These are phyloP conservation scores for Plasmodium chabaudi DNA, from an alignment of 169 alveolate genomes.

Conservation along the genomic window DNA sequence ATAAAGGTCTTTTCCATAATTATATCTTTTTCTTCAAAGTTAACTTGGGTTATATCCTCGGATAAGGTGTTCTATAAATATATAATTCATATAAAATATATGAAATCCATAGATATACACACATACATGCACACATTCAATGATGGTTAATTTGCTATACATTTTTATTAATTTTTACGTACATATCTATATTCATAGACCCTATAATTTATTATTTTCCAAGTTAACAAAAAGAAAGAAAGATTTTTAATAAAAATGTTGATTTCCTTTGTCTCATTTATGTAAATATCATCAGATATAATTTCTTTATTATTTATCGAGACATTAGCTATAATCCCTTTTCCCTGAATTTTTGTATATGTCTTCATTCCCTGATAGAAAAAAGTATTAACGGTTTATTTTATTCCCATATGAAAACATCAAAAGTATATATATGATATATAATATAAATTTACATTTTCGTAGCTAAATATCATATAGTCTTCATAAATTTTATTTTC, in stretches of 20 bases:
- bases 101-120: background rate
- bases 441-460: constrained; percentile 41
- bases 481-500: constrained; percentile 49
- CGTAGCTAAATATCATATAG: constrained; percentile 61
- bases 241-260: constrained; percentile 38
- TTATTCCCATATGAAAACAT: background rate
- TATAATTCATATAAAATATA: background rate
- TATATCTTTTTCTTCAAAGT: constrained; percentile 19
- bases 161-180: background rate
- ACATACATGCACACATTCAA: background rate
- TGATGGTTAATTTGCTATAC: background rate
- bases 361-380: constrained; percentile 59
- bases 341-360: constrained; percentile 42
- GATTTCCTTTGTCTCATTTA: constrained; percentile 43
- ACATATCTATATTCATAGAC: constrained; percentile 70
- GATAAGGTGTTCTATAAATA: constrained; percentile 30
- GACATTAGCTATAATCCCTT: constrained; percentile 71
- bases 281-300: constrained; percentile 37
- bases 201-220: constrained; percentile 38
- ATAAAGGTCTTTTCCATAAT: constrained; percentile 52
- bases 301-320: constrained; percentile 52
- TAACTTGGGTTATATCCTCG: constrained; percentile 17
- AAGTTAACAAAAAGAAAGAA: constrained; percentile 50
- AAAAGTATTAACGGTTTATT: background rate
- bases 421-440: background rate